phyloP scores from a whole-genome alignment of 768 basidiomycete genomes.

The Sarcomyxa edulis region DNA sequence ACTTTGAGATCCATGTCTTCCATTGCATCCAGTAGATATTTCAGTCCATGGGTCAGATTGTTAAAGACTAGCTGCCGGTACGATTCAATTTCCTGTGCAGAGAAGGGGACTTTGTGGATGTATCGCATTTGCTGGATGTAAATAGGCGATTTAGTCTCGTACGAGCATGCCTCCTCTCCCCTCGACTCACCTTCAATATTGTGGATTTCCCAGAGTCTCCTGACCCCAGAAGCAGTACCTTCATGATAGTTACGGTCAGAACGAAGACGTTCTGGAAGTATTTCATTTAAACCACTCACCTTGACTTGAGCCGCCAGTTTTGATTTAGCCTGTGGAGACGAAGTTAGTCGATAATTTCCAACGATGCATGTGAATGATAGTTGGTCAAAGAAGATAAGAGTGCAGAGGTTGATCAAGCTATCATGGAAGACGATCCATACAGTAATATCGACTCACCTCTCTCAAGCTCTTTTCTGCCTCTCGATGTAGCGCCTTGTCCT shows the following conservation, averaged over 20 bases:
- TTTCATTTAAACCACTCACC: slow-evolving; percentile 30
- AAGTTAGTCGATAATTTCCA: too few relatives aligned
- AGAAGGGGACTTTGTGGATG: slow-evolving; percentile 86
- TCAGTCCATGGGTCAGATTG: slow-evolving; percentile 85
- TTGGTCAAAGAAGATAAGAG: slow-evolving; percentile 2
- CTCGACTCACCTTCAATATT: slow-evolving; percentile 62
- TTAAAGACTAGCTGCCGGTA: slow-evolving; percentile 92
- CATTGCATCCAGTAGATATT: slow-evolving; percentile 81
- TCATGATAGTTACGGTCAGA: slow-evolving; percentile 4
- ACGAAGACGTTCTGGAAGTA: neutral
- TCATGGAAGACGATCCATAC: slow-evolving; percentile 3
- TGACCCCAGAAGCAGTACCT: slow-evolving; percentile 84
- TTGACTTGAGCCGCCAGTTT: slow-evolving; percentile 73
- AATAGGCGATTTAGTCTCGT: slow-evolving; percentile 4
- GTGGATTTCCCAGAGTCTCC: slow-evolving; percentile 95
- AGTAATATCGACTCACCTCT: slow-evolving; percentile 65
- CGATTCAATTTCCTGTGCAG: slow-evolving; percentile 74
- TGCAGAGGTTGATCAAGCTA: slow-evolving; percentile 3
- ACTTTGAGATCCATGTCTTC: slow-evolving; percentile 83
- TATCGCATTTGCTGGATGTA: slow-evolving; percentile 85
- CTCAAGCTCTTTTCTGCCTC: slow-evolving; percentile 76
- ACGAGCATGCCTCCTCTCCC: too few relatives aligned
- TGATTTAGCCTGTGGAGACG: slow-evolving; percentile 64
- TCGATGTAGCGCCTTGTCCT: slow-evolving; percentile 58
- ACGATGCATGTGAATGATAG: neutral